Conservation (phyloP, 768 basidiomycete genomes). For the Paxillus ammoniavirescens region DNA sequence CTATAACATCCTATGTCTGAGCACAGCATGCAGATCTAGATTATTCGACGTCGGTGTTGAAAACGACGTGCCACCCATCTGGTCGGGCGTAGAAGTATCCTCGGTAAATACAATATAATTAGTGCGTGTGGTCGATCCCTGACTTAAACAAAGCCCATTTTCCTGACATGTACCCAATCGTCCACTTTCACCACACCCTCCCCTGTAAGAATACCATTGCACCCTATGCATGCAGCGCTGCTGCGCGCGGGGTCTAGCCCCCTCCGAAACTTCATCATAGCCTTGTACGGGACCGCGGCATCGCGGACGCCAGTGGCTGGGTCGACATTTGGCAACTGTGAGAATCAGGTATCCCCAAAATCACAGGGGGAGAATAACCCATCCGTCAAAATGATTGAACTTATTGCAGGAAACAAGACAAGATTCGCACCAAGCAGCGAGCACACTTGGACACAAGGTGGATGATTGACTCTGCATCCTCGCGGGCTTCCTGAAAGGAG, state of each 20-base stretch:
- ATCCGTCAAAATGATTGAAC: constrained; percentile 2
- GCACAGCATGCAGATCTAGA: not conserved
- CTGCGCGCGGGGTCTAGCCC: constrained; percentile 50
- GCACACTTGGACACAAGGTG: constrained; percentile 66
- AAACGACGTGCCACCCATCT: not conserved
- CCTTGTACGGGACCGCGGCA: constrained; percentile 72
- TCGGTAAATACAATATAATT: not conserved
- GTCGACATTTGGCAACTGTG: constrained; percentile 72
- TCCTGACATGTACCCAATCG: constrained; percentile 53
- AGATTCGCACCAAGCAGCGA: constrained; percentile 63
- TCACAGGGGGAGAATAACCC: not conserved
- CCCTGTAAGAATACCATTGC: constrained; percentile 54
- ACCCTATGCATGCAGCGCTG: constrained; percentile 63
- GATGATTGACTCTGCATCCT: constrained; percentile 31
- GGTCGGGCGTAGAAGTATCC: not conserved
- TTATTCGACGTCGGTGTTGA: not conserved
- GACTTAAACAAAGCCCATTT: constrained; percentile 34
- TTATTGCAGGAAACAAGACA: constrained; percentile 1
- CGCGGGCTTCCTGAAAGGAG: constrained; percentile 24
- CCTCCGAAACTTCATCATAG: constrained; percentile 68
- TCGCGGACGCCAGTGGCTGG: constrained; percentile 64
- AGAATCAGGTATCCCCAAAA: constrained; percentile 2
- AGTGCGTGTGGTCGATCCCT: not conserved
- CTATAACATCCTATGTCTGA: not conserved
- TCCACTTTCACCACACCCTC: constrained; percentile 59